Percentiles rank a stretch among this genome's conserved stretches.
Conservation (phyloP, 1,284 basidiomycete genomes). For the Bjerkandera adusta region DNA sequence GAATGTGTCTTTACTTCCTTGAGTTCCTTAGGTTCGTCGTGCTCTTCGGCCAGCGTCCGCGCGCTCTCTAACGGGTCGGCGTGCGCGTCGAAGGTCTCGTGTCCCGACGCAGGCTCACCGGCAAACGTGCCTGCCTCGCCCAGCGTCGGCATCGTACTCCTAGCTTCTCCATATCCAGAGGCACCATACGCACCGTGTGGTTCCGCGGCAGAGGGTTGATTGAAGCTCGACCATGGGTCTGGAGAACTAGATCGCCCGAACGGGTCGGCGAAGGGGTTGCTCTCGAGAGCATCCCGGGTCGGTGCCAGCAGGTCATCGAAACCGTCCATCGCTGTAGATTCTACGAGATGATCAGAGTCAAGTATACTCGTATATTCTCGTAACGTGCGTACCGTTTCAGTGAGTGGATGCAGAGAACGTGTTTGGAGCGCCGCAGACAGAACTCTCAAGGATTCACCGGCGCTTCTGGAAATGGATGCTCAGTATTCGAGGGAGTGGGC, state of each 20-base stretch:
- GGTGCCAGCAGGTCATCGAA: constrained; percentile 79
- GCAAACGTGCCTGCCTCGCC: constrained; percentile 21
- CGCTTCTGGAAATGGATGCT: too few species aligned
- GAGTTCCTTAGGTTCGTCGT: constrained; percentile 16
- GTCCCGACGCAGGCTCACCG: constrained; percentile 4
- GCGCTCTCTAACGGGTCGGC: constrained; percentile 46
- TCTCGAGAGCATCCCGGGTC: constrained; percentile 58
- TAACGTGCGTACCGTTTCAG: too few species aligned
- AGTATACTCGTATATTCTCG: too few species aligned
- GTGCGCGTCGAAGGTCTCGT: constrained; percentile 11
- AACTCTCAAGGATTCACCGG: too few species aligned
- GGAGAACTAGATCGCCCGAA: constrained; percentile 68
- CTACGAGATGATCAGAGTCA: too few species aligned
- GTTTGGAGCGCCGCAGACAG: too few species aligned
- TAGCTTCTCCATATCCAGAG: too few species aligned
- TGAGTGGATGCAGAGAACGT: too few species aligned
- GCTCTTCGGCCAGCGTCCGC: constrained; percentile 17
- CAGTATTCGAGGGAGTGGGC: too few species aligned
- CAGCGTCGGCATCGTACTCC: constrained; percentile 23
- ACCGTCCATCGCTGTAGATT: constrained; percentile 33
- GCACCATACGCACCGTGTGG: constrained; percentile 34
- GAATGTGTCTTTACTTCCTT: too few species aligned
- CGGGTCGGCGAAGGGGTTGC: constrained; percentile 77
- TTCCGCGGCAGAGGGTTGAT: constrained; percentile 18
- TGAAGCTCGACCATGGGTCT: constrained; percentile 69